Evolutionary conservation across 2,329 filamentous ascomycete genomes (phyloP), one percentile per base, ranked within the genome.

Genomic region (Aspergillus fumigatiaffinis): DNA sequence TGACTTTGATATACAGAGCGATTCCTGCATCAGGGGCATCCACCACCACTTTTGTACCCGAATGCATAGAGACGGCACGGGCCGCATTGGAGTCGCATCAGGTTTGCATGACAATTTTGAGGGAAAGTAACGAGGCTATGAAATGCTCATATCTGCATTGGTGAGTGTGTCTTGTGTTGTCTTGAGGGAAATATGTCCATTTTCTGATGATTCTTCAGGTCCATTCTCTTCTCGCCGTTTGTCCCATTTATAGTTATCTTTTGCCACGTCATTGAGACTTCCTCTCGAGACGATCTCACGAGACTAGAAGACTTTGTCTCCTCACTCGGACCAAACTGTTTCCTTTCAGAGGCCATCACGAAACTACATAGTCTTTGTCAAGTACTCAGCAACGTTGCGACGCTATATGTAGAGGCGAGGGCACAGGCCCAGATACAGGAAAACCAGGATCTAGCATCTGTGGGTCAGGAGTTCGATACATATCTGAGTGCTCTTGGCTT

Each of bases 401-500:
- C 77, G 48, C 72, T 87, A 3, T 89, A 88, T 61, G 76, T 87
- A 5, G 82, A 87, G 64, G 82, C 85, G 26, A 87, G 85, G 61
- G 80, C 84, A 25, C 85, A 84, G 65, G 73, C 75, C 20, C 75
- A 73, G 61, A 79, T 83, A 51, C 73, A 76, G 51, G 73, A 77
- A 38, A 76, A 80, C 59, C 73, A 79, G 47, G 73, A 73, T 51
- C 76, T 82, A 66, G 73, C 73, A 3, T 78, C 79, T 5, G 81
- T 84, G 2, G 82, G 81, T 1, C 78, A 83, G 56, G 82, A 86
- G 63, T 87, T 89, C 59, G 84, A 88, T 61, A 82, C 83, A 56
- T 89, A 88, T 63, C 76, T 89, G 1, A 83, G 78, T 63, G 85
- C 86, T 23, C 77, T 89, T 17, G 86, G 86, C 0, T 79, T 88